phyloP scores from a whole-genome alignment of 345 rosid species.

The Microcos paniculata region DNA sequence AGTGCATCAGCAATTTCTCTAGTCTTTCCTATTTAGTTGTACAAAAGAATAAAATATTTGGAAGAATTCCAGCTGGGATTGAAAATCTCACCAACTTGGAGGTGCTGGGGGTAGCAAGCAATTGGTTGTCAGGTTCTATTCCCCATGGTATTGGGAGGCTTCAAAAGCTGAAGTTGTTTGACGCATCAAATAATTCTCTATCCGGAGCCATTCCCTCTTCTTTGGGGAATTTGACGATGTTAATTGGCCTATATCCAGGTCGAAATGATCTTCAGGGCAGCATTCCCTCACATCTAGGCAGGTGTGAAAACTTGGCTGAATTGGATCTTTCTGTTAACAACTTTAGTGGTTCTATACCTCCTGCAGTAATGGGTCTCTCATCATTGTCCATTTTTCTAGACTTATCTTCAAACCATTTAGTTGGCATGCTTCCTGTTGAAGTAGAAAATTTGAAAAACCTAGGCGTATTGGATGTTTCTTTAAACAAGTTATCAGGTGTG shows the following conservation, averaged over 20 bases:
- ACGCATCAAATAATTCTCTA: fast-evolving
- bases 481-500: no score
- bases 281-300: background rate
- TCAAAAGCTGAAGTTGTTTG: background rate
- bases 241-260: background rate
- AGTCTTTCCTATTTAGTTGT: background rate
- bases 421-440: background rate
- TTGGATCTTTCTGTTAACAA: background rate
- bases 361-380: background rate
- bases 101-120: no score
- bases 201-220: conserved; percentile 21
- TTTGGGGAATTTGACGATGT: no score
- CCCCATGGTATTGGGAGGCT: no score
- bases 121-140: no score
- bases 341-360: conserved; percentile 8
- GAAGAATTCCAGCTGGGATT: no score
- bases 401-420: background rate
- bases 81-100: no score
- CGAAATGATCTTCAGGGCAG: background rate
- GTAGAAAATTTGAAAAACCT: no score
- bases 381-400: fast-evolving
- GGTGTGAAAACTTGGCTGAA: fast-evolving
- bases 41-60: background rate
- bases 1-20: conserved; percentile 24
- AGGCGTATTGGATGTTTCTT: no score